Evolutionary conservation across 2,329 filamentous ascomycete species (phyloP), one percentile per base, ranked within the genome.

Genomic region (Exophiala sp.): DNA sequence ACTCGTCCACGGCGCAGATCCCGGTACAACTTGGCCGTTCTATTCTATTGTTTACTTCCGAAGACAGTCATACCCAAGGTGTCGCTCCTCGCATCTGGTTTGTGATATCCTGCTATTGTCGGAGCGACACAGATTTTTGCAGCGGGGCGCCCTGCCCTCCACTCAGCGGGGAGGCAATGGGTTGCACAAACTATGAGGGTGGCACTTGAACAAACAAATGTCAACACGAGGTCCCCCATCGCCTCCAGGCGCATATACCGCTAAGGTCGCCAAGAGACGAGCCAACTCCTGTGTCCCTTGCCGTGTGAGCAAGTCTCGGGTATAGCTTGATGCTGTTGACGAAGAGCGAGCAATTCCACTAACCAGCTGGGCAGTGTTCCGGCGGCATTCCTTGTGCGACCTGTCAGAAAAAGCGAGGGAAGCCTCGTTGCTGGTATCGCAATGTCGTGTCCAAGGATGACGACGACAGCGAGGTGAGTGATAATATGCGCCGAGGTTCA

Each of bases 251-350:
- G 43, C 34, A n/a, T 11, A 38, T 41, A 3, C 41, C 19, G 32
- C 40, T 14, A 46, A 44, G 32, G 40, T 27, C 24, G 34, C 46
- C 32, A 56, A 52, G 23, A 50, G 56, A 42, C 44, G 56, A 32
- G 52, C 56, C 8, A 53, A 54, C 40, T 56, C 56, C 19, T 58
- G 56, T 29, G 39, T 51, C 34, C 56, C 56, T n/a, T 58, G 56
- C 40, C 56, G 56, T 22, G 51, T 46, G 38, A 58, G 56, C 51
- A 58, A 58, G 37, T 56, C 53, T 9, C 46, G 43, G 40, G 56
- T 58, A 52, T 23, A 41, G 38, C 22, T 14, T 16, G 24, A 21
- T 18, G 11, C 16, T 13, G 13, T n/a, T 11, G 11, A 29, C 2
- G 13, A 34, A 22, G 16, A 10, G 35, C 6, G 13, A 27, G 16